A percentile compares a stretch with the other conserved stretches of the same genome.
Conservation (phyloP, 1,139 yeast genomes). For the Geotrichum europaeum region DNA sequence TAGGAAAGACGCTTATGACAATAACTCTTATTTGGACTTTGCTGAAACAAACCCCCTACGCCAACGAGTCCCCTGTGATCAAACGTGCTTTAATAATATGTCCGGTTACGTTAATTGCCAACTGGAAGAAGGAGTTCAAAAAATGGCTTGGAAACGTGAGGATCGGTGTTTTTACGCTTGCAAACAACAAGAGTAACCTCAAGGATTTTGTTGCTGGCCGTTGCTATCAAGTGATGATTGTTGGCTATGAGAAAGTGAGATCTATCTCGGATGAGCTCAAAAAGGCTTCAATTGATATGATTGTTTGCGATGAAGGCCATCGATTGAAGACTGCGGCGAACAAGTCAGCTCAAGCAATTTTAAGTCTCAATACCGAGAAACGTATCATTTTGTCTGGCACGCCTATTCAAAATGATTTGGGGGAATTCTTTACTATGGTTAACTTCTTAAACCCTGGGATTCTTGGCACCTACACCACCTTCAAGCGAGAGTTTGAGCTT, state of each 20-base stretch:
- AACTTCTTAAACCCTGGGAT: constrained; percentile 82
- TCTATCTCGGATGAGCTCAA: constrained; percentile 50
- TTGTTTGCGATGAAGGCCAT: constrained; percentile 96
- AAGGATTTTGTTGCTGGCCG: constrained; percentile 62
- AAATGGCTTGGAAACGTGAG: constrained; percentile 80
- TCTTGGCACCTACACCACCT: constrained; percentile 56
- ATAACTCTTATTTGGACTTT: constrained; percentile 82
- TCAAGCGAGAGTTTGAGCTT: constrained; percentile 58
- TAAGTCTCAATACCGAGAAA: constrained; percentile 48
- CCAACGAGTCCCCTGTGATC: constrained; percentile 39
- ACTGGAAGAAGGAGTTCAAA: constrained; percentile 83
- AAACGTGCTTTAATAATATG: constrained; percentile 72
- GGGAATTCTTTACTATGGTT: constrained; percentile 73
- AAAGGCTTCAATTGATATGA: constrained; percentile 53
- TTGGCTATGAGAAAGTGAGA: constrained; percentile 81
- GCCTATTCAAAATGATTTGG: constrained; percentile 87
- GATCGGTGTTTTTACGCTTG: constrained; percentile 38
- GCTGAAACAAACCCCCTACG: constrained; percentile 61
- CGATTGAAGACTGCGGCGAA: constrained; percentile 59
- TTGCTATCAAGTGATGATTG: constrained; percentile 74
- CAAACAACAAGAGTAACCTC: constrained; percentile 43
- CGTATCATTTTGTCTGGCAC: constrained; percentile 80
- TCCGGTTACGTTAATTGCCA: constrained; percentile 82
- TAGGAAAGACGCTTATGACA: constrained; percentile 88
- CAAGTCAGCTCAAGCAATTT: constrained; percentile 61